Evolutionary conservation across 768 basidiomycete species (phyloP), one percentile per base, ranked within the genome.

Genomic region (Russula sp.): DNA sequence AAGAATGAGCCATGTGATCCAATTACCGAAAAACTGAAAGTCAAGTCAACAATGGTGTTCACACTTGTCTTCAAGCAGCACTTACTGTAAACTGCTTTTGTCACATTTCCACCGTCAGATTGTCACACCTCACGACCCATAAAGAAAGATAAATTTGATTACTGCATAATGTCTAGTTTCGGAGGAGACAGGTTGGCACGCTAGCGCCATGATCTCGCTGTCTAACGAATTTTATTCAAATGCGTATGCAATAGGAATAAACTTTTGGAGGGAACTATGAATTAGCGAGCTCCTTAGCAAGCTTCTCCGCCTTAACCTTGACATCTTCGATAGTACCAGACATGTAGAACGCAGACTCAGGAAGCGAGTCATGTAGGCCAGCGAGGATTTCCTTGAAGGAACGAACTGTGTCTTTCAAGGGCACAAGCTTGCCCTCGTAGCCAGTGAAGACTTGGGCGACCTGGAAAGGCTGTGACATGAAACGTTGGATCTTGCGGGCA

Each of bases 381-480:
- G 88, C 83, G 62, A 99, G 87, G 73, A 99, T 98, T 80, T 97
- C 94, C 85, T 89, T 94, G 89, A 98, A 98, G 48, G 96, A 95
- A 71, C 91, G 90, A 73, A 95, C 77, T 66, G 93, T 95, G 76
- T 98, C 95, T 83, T 98, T 98, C 69, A 99, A 81, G 16, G 95
- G 82, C 40, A 99, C 96, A 66, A 98, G 92, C 77, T 90, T 92
- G 75, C 96, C 97, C 83, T 97, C 95, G 73, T 92, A 95, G 83
- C 96, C 96, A 74, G 96, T 98, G 87, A 98, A 98, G 78, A 97
- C 94, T 82, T 98, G 94, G 63, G 95, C 97, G 76, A 98, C 96
- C 76, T 92, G 91, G 94, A 99, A 99, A 68, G 97, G 97, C 81
- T 99, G 95, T 71, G 94, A 98, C 97, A 99, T 98, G 92, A 98